Base-by-base conservation (phyloP, 2,329 filamentous ascomycete genomes). In the Diplocarpon mali region DNA sequence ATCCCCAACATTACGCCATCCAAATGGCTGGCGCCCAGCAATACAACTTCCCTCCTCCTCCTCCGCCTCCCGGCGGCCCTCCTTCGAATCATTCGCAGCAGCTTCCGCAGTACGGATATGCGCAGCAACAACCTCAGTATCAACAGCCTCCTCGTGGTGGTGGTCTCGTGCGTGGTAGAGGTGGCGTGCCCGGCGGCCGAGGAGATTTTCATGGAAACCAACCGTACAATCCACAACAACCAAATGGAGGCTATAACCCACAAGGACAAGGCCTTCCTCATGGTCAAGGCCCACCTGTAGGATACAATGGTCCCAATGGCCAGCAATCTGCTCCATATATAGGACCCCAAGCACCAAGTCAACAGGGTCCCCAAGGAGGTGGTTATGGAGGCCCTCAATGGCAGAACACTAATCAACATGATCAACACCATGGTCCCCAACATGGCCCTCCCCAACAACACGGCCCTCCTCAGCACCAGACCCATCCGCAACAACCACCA, bases 41-140 rank as follows among this genome's bases (percentile, higher is more conserved):
- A 42, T 62, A 62, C 54, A 60, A 53, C 45, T 63, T 59, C 31
- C 60, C 60, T 37, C 59, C 60, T 35, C 60, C 61, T 27, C 61
- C 60, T 9, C 60, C 61, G 29, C 59, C 60, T 17, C 44, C 58
- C 17, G 57, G 57, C 2, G 56, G 57, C 37, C 57, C 59, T 35
- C 50, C 57, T 29, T 35, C 53, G 17, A 53, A 51, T 27, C 55
- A 57, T 32, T 49, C 51, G 31, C 51, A 55, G 43, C 54, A 58
- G 38, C 54, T 53, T 38, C 50, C 52, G 40, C 53, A 57, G 30
- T 59, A 58, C 38, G 55, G 55, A 38, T 60, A 59, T 37, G 44
- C 50, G 28, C 55, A 57, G 45, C 54, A 52, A 32, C 50, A 51
- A 35, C 49, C 47, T 12, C 52, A 56, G 36, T 50, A 57, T 6